Base-by-base conservation (phyloP, 208 protist genomes). In the Herpetomonas samuelpessoai region DNA sequence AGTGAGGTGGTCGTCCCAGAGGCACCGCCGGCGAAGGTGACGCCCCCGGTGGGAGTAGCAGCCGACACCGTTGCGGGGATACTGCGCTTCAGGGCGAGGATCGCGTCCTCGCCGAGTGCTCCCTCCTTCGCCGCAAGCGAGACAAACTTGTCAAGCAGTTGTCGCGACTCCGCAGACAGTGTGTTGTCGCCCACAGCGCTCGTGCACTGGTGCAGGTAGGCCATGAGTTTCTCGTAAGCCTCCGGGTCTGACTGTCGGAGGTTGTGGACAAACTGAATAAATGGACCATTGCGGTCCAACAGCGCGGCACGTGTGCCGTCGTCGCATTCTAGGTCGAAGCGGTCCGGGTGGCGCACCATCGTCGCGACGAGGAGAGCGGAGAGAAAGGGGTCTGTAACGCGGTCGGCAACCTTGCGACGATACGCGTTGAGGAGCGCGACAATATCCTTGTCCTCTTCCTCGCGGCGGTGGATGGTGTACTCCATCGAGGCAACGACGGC, bases 371-470 rank as follows among this genome's bases (percentile, higher is more conserved):
- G 70, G 16, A 93, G 63, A 6, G 82, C 80, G 3, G 70, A 62
- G 28, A 93, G 65, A 56, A 81, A 69, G 2, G 80, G 74, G 76
- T 93, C 86, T 0, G 60, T 71, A 25, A 90, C 75, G 47, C 47
- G 62, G 44, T 86, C 82, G 19, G 82, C 82, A 4, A 84, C 77
- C 30, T 81, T 82, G 35, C 75, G 71, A 2, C 86, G 79, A 52
- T 75, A 88, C 6, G 82, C 80, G 62, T 90, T 93, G 30, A 93
- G 65, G 26, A 93, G 68, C 35, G 70, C 73, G 16, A 74, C 83
- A 35, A 93, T 56, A 56, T 93, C 86, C 14, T 71, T 77, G 30
- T 86, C 78, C 60, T 93, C 86, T 54, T 93, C 80, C 55, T 93
- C 86, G 49, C 79, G 80, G 12, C 81, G 73, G 18, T 80, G 79